Percentiles rank a stretch among this genome's conserved stretches.
phyloP scores from a whole-genome alignment of 345 rosid species.

The Moricandia moricandioides region DNA sequence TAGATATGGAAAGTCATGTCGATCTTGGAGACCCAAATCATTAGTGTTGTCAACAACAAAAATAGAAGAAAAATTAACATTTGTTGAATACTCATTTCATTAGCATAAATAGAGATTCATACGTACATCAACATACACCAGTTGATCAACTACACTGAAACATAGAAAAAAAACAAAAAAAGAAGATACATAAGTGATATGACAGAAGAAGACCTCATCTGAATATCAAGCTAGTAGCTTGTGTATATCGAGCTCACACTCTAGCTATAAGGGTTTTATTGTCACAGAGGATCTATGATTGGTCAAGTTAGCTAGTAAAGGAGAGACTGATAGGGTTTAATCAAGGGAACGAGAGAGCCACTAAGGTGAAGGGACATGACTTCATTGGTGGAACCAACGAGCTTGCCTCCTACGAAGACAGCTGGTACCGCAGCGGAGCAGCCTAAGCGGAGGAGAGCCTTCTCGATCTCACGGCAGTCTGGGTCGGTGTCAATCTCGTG shows the following conservation, averaged over 20 bases:
- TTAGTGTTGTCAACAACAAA: neutral
- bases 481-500: constrained; percentile 74
- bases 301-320: constrained; percentile 17
- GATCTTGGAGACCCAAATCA: neutral
- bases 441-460: constrained; percentile 65
- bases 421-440: constrained; percentile 68
- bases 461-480: constrained; percentile 71
- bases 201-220: constrained; percentile 9
- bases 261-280: constrained; percentile 17
- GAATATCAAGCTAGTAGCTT: constrained; percentile 21
- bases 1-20: neutral
- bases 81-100: constrained; percentile 12
- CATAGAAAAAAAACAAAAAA: neutral
- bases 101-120: constrained; percentile 16
- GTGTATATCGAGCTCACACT: constrained; percentile 4
- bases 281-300: neutral
- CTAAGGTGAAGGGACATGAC: constrained; percentile 84
- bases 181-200: neutral
- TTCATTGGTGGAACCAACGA: constrained; percentile 74
- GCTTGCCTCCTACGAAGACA: constrained; percentile 68
- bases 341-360: constrained; percentile 58
- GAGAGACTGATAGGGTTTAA: constrained; percentile 59
- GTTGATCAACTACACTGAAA: constrained; percentile 24
- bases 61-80: neutral
- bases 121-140: constrained; percentile 21